Percentiles rank a stretch among this genome's conserved stretches.
Conservation (phyloP, 345 rosid genomes). For the Clausena lansium region DNA sequence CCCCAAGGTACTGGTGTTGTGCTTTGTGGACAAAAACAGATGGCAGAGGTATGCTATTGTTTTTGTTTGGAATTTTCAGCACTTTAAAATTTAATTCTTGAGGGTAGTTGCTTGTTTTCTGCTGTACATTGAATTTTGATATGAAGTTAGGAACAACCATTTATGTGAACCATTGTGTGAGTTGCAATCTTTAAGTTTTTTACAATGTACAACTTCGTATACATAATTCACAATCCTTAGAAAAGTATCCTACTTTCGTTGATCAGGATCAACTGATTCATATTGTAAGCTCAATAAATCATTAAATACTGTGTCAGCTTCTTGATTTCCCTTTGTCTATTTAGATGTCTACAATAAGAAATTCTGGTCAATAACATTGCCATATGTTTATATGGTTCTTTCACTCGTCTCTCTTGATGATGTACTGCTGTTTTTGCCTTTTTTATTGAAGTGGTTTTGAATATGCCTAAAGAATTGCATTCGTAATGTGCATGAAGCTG, state of each 20-base stretch:
- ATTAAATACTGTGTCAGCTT: neutral
- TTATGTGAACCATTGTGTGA: neutral
- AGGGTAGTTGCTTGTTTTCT: neutral
- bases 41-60: constrained; percentile 71
- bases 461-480: too few relatives aligned
- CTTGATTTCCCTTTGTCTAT: neutral
- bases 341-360: neutral
- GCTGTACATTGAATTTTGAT: neutral
- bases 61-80: neutral
- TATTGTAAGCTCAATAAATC: neutral
- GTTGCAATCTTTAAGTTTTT: neutral
- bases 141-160: neutral
- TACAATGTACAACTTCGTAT: neutral
- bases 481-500: too few relatives aligned
- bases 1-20: constrained; percentile 71
- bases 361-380: neutral
- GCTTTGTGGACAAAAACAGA: constrained; percentile 94
- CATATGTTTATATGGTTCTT: neutral
- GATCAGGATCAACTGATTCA: too few relatives aligned
- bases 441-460: neutral
- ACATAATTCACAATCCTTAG: neutral
- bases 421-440: neutral
- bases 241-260: too few relatives aligned
- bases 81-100: neutral
- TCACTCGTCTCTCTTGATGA: neutral